Base-by-base conservation (phyloP, 2,329 filamentous ascomycete genomes). In the Chrysoporthe puriensis region DNA sequence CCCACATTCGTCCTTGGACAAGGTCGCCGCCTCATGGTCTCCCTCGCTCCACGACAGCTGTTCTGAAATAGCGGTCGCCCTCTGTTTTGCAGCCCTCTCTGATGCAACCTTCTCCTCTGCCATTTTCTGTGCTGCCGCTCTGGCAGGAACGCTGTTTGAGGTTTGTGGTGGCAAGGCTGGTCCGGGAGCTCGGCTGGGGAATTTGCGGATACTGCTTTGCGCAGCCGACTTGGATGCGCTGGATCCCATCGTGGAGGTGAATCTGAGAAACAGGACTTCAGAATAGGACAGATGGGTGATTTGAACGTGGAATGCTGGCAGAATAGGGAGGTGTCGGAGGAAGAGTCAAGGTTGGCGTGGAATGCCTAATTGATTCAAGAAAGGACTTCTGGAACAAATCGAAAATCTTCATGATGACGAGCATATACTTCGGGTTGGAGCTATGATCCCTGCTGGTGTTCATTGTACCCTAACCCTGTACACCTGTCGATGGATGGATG, bases 171-270 rank as follows among this genome's bases (percentile, higher is more conserved):
- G 66, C 8, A 42, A 36, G 16, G 70, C 64, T 60, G 74, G 68
- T 18, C 74, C 73, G 2, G 73, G 69, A n/a, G 73, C 70, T 64
- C 74, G 69, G 18, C 72, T 70, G 44, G 74, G 75, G 54, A 76
- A 76, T 52, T 73, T 71, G 62, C 69, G 69, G 26, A 69, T 26
- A 36, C 64, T 66, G 61, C 59, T 69, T 32, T 65, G 69, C 59
- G 69, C 69, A 16, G 62, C 67, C 4, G 68, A 50, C 14, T 70
- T 70, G 58, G 69, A 70, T 48, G 69, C 64, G 64, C 64, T 46
- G 43, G 69, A 69, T 44, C 69, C 69, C 69, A 70, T 70, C 44
- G 13, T 66, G 61, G 18, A 1, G 21, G 44, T 46, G 8, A 9
- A 21, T 1, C 21, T 40, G 57, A 21, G 34, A 58, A 11, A 54